phyloP scores from a whole-genome alignment of 805 yeast genomes.

The Wickerhamomyces ciferrii region DNA sequence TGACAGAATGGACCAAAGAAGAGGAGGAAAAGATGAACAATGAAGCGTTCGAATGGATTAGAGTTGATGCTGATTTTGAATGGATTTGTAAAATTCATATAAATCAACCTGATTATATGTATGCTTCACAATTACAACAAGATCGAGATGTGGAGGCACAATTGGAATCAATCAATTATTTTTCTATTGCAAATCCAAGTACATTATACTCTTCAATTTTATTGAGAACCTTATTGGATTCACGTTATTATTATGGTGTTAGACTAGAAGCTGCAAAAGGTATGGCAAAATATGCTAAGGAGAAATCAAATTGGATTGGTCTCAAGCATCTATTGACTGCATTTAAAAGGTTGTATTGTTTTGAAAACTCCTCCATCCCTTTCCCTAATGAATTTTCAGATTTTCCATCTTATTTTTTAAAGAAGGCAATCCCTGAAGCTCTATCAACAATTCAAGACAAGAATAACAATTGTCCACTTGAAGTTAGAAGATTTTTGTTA shows the following conservation, averaged over 20 bases:
- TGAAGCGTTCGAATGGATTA: slow-evolving; percentile 96
- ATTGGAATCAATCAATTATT: slow-evolving; percentile 71
- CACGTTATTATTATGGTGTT: slow-evolving; percentile 82
- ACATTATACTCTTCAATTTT: slow-evolving; percentile 69
- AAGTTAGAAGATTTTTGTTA: slow-evolving; percentile 56
- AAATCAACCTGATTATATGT: slow-evolving; percentile 94
- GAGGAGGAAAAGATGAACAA: slow-evolving; percentile 64
- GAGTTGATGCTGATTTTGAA: slow-evolving; percentile 97
- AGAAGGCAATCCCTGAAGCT: slow-evolving; percentile 60
- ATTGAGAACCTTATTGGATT: slow-evolving; percentile 76
- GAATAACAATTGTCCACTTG: slow-evolving; percentile 55
- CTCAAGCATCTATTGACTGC: slow-evolving; percentile 66
- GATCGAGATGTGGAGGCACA: slow-evolving; percentile 98
- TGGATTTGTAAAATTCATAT: slow-evolving; percentile 85
- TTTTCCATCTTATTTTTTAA: slow-evolving; percentile 62
- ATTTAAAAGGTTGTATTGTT: slow-evolving; percentile 68
- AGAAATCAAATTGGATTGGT: slow-evolving; percentile 64
- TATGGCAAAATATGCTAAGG: slow-evolving; percentile 60
- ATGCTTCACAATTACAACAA: slow-evolving; percentile 85
- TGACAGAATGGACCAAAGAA: slow-evolving; percentile 63
- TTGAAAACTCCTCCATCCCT: slow-evolving; percentile 61
- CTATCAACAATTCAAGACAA: slow-evolving; percentile 58
- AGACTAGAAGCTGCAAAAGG: slow-evolving; percentile 84
- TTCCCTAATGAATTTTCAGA: slow-evolving; percentile 76
- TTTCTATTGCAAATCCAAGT: slow-evolving; percentile 56